Evolutionary conservation across 148 eudicot species (phyloP), one percentile per base, ranked within the genome.

Genomic region (Persicaria tinctoria): DNA sequence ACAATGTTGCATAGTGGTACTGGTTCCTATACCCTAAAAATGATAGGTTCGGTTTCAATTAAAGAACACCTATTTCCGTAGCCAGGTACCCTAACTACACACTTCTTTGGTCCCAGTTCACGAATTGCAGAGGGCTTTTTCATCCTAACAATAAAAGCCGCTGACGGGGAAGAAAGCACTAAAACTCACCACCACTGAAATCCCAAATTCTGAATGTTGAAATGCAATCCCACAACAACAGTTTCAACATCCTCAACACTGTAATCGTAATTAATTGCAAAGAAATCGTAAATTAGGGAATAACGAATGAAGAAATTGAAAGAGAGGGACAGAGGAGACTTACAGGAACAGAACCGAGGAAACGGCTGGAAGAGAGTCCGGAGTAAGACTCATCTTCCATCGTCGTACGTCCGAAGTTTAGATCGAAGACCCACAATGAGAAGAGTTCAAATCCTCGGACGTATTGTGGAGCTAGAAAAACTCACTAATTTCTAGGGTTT

Each of bases 261-360:
- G 46, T 46, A 32, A 32, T 32, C 41, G 20, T 55, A 16, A 18
- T 32, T 17, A 45, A 16, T 17, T 54, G 4, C 20, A 57, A 44
- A 44, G 12, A 45, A 63, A 46, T 18, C 18, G 46, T 5, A 68
- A 76, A 75, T 10, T 13, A 60, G 13, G n/a, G 44, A 32, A 11
- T 48, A 72, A 45, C 16, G 41, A 48, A 74, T 1, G 8, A 23
- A 38, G 44, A 3, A 4, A 49, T 49, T 12, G 12, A 56, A 46
- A 74, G 20, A 50, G 38, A 64, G 32, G 8, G 20, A 46, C 2
- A 68, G 32, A 57, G 46, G 20, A 4, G 7, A 81, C 82, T 49
- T 87, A 91, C 98, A 79, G 97, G 97, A 64, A 91, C 98, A 18
- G 93, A 90, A 70, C 96, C 97, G 60, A 84, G 84, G 74, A 91